Conservation (phyloP, 2,329 filamentous ascomycete genomes). For the Colletotrichum sidae region DNA sequence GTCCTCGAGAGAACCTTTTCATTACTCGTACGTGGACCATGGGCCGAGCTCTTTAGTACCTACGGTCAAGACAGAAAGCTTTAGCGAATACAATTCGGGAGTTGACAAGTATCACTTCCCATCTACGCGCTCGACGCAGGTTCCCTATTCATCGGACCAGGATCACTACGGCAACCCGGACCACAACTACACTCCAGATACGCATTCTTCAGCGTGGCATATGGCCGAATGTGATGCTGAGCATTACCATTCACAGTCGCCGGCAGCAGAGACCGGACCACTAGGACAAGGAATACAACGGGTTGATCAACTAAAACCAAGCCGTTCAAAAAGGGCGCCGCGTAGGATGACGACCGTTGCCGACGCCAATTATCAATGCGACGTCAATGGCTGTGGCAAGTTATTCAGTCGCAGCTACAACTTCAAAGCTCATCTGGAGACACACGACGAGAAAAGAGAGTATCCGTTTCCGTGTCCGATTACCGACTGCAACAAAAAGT, state of each 20-base stretch:
- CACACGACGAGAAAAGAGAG: constrained; percentile 79
- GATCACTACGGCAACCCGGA: constrained; percentile 19
- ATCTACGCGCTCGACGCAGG: constrained; percentile 52
- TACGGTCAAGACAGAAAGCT: constrained; percentile 54
- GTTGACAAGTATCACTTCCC: constrained; percentile 54
- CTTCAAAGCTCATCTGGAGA: constrained; percentile 87
- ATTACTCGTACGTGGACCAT: constrained; percentile 10
- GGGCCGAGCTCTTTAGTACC: constrained; percentile 42
- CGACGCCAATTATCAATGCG: constrained; percentile 79
- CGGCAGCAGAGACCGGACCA: constrained; percentile 29
- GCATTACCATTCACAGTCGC: constrained; percentile 26
- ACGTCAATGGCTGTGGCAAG: constrained; percentile 76
- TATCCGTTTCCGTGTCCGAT: constrained; percentile 77
- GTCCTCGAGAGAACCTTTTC: constrained; percentile 21
- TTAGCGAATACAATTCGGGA: constrained; percentile 49
- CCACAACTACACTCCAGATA: constrained; percentile 29
- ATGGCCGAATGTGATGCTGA: constrained; percentile 50
- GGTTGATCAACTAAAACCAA: constrained; percentile 32
- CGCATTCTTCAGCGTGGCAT: constrained; percentile 48
- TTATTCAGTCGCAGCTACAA: constrained; percentile 88
- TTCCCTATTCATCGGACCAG: constrained; percentile 43
- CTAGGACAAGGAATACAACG: constrained; percentile 43
- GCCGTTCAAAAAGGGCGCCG: constrained; percentile 50
- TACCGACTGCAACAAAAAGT: constrained; percentile 76
- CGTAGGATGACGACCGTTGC: constrained; percentile 72